Base-by-base conservation (phyloP, 331 rosid genomes). In the Spiraea crenata region DNA sequence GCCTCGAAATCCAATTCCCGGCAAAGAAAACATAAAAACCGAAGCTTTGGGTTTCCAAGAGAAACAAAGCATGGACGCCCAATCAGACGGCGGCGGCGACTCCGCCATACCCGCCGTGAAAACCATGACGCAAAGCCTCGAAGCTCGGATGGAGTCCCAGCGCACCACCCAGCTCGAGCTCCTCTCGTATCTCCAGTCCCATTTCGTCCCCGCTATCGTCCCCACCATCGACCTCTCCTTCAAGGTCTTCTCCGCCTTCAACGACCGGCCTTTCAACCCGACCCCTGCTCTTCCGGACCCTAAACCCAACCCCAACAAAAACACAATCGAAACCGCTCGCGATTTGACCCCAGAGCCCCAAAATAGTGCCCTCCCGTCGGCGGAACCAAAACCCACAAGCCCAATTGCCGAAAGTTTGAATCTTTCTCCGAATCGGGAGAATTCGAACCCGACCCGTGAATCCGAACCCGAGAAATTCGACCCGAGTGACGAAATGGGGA, bases 181-280 rank as follows among this genome's bases (percentile, higher is more conserved):
- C 73, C 87, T 95, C 67, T 73, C 92, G 35, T 79, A 88, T 75
- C 78, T 91, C 56, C 95, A 89, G 79, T 2, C 89, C 72, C 69
- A 68, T 16, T 50, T 85, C 7, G 82, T 82, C 62, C 99, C 96
- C 3, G 63, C 81, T 58, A 82, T 93, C 48, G 97, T 93, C 45
- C 84, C 95, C 51, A 76, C 95, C 16, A 80, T 95, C 25, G 97
- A 95, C 74, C 95, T 95, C 73, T 91, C 96, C 70, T 91, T 95
- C 63, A 79, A 82, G 75, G 86, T 91, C 46, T 77, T 95, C 9
- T 89, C 96, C 57, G 82, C 93, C 71, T 87, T 95, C 81, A 90
- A 86, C 51, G 78, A 79, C 52, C 92, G 95, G 31, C 86, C 90
- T 13, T 95, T 95, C 74, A 41, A 79, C 52, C 96, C 99, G 52